A percentile compares a stretch with the other conserved stretches of the same genome.
phyloP scores from a whole-genome alignment of 108 stramenopile genomes.

The Discostella pseudostelligera region DNA sequence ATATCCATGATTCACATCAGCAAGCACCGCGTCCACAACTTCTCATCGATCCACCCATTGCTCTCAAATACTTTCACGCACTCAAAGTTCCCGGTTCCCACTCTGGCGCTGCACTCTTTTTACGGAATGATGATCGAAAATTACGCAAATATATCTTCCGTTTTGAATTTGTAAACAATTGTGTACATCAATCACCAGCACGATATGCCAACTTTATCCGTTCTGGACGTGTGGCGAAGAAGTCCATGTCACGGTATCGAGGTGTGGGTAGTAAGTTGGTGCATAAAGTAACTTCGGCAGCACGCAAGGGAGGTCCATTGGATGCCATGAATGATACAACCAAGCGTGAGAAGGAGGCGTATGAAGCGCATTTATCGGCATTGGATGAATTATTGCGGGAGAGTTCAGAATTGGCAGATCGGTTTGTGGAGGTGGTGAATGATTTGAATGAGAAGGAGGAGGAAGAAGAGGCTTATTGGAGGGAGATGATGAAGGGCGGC shows the following conservation, averaged over 20 bases:
- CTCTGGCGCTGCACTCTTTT: constrained; percentile 36
- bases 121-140: constrained; percentile 29
- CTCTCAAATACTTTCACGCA: constrained; percentile 37
- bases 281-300: too few species aligned
- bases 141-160: constrained; percentile 41
- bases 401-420: constrained; percentile 28
- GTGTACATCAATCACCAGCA: constrained; percentile 31
- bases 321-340: constrained; percentile 16
- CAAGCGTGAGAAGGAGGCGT: constrained; percentile 21
- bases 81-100: constrained; percentile 36
- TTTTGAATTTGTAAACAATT: constrained; percentile 32
- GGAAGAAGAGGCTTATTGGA: constrained; percentile 12
- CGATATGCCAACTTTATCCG: constrained; percentile 34
- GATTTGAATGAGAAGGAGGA: constrained; percentile 20
- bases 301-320: constrained; percentile 10
- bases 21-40: background rate
- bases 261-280: too few species aligned
- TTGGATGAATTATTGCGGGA: constrained; percentile 41
- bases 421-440: constrained; percentile 39
- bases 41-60: constrained; percentile 38
- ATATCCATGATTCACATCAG: too few species aligned
- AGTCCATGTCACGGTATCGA: constrained; percentile 4
- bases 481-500: constrained; percentile 1
- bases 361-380: constrained; percentile 27
- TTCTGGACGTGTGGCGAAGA: constrained; percentile 29